These are phyloP conservation scores for Inonotus obliquus DNA, from an alignment of 1,284 basidiomycete species.

Conservation along the genomic window DNA sequence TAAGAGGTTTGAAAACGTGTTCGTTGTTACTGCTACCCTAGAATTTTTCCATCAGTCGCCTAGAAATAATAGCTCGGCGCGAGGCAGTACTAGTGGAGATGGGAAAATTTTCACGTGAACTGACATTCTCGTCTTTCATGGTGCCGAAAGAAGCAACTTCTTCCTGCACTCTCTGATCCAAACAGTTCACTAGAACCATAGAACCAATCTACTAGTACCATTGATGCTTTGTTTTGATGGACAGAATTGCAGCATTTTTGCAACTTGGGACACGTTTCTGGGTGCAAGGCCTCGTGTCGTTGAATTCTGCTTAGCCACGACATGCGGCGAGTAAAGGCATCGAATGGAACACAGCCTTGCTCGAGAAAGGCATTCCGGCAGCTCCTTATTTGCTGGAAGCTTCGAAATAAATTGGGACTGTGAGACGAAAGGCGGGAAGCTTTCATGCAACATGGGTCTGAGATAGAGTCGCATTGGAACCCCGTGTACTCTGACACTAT, in stretches of 20 bases:
- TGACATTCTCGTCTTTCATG: not conserved
- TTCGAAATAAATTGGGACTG: not conserved
- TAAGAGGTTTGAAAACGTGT: not conserved
- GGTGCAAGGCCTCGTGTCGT: no score
- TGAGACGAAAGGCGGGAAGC: not conserved
- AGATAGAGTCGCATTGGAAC: not conserved
- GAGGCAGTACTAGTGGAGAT: not conserved
- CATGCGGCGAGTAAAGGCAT: no score
- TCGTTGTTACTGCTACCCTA: not conserved
- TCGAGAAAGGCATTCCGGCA: not conserved
- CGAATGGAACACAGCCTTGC: not conserved
- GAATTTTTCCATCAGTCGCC: slow-evolving; percentile 7
- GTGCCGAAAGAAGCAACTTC: not conserved
- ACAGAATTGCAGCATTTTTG: no score
- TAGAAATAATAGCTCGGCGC: not conserved
- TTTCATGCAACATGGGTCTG: not conserved
- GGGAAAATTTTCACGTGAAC: slow-evolving; percentile 3
- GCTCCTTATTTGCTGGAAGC: not conserved
- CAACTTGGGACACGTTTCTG: no score
- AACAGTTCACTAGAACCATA: not conserved
- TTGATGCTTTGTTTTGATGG: not conserved
- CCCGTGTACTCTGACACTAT: not conserved
- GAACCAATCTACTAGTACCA: not conserved
- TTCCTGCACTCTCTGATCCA: not conserved
- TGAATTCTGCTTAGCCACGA: no score